Evolutionary conservation across 306 rosid species (phyloP).

Genomic region (Cicer judaicum): DNA sequence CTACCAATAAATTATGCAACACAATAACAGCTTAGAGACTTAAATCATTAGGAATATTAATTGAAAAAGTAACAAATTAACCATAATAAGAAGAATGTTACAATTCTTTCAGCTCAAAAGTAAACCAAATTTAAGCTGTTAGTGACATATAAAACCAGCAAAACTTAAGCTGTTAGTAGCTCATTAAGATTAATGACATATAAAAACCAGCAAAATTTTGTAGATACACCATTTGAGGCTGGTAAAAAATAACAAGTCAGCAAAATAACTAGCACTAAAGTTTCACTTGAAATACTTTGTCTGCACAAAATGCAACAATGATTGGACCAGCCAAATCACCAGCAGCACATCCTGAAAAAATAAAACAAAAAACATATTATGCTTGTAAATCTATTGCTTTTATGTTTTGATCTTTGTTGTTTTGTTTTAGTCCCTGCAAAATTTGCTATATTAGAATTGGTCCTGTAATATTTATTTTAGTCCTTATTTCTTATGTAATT

Average conservation of each 20-base stretch:
- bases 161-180: constrained; percentile 19
- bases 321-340: constrained; percentile 90
- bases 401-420: too few relatives aligned
- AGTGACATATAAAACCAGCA: constrained; percentile 25
- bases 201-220: constrained; percentile 31
- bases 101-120: constrained; percentile 19
- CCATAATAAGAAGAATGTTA: constrained; percentile 22
- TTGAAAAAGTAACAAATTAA: constrained; percentile 30
- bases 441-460: too few relatives aligned
- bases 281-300: constrained; percentile 50
- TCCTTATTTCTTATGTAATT: too few relatives aligned
- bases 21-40: not conserved
- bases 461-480: too few relatives aligned
- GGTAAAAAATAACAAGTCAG: constrained; percentile 15
- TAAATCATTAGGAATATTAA: not conserved
- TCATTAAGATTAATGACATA: not conserved
- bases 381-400: too few relatives aligned
- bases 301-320: constrained; percentile 57
- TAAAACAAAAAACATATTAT: not conserved
- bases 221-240: constrained; percentile 31
- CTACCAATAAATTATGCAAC: not conserved
- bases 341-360: constrained; percentile 68
- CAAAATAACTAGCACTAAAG: constrained; percentile 45
- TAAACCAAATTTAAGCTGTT: constrained; percentile 19
- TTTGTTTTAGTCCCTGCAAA: too few relatives aligned